Evolutionary conservation across 805 yeast species (phyloP), one percentile per base, ranked within the genome.

Genomic region (Pichia ethanolica): DNA sequence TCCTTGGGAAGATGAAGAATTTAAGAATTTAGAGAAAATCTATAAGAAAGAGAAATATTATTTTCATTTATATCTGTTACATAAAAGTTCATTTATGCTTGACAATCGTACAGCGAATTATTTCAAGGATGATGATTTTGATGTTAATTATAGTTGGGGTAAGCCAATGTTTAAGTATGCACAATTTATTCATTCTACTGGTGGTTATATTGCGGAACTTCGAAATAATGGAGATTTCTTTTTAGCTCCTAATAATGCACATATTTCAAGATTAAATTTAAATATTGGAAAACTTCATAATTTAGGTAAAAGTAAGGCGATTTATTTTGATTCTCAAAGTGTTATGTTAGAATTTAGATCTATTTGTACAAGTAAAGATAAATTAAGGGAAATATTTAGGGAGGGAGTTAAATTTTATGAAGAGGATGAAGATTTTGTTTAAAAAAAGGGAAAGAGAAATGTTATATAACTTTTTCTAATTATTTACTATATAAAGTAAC

Each of bases 131-230:
- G 65, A 63, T 46, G 51, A 70, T 27, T 78, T 86, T 57, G 89
- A 87, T 42, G 82, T 90, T 25, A 62, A 72, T 14, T 91, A 89
- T 64, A 86, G 96, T 20, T 91, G 98, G 98, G 98, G 98, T 2
- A 78, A 74, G 50, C 95, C 96, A 2, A 72, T 71, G 35, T 89
- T 86, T 70, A 79, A 82, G 59, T 86, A 79, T 64, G 89, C 88
- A 1, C 99, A 93, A 65, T 95, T 86, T 61, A 83, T 93, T 45
- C 99, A 93, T 64, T 76, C 73, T 51, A 81, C 95, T 0, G 99
- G 99, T 3, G 82, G 87, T 1, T 88, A 90, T 59, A 80, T 93
- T 48, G 95, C 93, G 1, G 97, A 91, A 65, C 72, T 91, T 34
- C 72, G 90, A 55, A 87, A 81, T 38, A 82, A 80, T 56, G 93